phyloP scores from a whole-genome alignment of 2,329 filamentous ascomycete species.

The Fusarium sp. region DNA sequence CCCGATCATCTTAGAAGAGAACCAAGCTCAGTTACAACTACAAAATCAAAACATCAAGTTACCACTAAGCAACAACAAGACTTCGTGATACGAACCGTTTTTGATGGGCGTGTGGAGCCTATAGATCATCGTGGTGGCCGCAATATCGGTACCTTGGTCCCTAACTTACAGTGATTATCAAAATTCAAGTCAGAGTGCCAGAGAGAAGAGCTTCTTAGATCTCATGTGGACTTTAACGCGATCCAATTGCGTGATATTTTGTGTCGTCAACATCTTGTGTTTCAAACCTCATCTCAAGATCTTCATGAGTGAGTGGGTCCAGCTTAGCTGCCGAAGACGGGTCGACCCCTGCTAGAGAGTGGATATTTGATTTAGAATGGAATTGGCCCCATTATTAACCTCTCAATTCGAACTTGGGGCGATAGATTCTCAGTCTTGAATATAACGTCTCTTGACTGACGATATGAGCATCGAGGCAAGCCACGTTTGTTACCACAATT shows the following conservation, averaged over 20 bases:
- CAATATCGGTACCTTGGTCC: no score
- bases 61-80: no score
- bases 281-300: slow-evolving; percentile 24
- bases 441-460: not conserved
- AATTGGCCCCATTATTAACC: slow-evolving; percentile 32
- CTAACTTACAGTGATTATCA: no score
- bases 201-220: no score
- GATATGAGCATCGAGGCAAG: not conserved
- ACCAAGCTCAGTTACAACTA: no score
- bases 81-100: no score
- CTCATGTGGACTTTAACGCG: no score
- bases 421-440: not conserved
- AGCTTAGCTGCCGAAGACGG: slow-evolving; percentile 26
- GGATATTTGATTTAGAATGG: slow-evolving; percentile 23
- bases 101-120: no score
- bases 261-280: slow-evolving; percentile 10
- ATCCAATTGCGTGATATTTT: slow-evolving; percentile 1
- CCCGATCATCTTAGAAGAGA: no score
- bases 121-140: no score
- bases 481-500: not conserved
- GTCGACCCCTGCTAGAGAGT: slow-evolving; percentile 38
- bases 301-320: slow-evolving; percentile 27
- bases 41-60: no score
- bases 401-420: slow-evolving; percentile 5
- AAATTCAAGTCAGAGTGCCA: no score